phyloP scores from a whole-genome alignment of 768 basidiomycete species.

The Clitopilus hobsonii region DNA sequence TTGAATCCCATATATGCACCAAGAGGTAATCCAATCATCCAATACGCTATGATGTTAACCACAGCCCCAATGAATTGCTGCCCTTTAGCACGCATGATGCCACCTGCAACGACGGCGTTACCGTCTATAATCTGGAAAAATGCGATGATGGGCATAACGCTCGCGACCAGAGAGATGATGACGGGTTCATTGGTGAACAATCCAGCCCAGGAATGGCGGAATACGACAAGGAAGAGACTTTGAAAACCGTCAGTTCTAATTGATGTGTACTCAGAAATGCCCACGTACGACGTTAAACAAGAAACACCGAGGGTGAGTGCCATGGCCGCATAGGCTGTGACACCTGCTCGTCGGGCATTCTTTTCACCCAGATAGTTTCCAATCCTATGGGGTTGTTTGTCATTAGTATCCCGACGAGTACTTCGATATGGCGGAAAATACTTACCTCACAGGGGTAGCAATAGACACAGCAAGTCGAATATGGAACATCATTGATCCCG shows the following conservation, averaged over 20 bases:
- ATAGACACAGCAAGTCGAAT: slow-evolving; percentile 76
- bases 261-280: background rate
- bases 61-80: background rate
- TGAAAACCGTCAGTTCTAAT: background rate
- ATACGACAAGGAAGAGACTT: slow-evolving; percentile 13
- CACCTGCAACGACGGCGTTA: background rate
- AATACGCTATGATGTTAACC: background rate
- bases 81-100: background rate
- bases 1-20: background rate
- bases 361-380: slow-evolving; percentile 83
- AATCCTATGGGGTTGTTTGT: slow-evolving; percentile 38
- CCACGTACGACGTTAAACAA: background rate
- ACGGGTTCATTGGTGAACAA: background rate
- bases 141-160: background rate
- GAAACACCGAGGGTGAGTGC: slow-evolving; percentile 51
- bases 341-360: slow-evolving; percentile 63
- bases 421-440: background rate
- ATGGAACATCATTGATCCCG: slow-evolving; percentile 69
- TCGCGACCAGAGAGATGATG: background rate
- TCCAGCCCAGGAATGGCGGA: background rate
- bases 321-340: slow-evolving; percentile 60
- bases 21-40: background rate
- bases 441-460: slow-evolving; percentile 61
- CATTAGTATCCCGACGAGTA: slow-evolving; percentile 25
- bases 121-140: background rate